Base-by-base conservation (phyloP, 495 filamentous ascomycete species). In the Xylaria flabelliformis region DNA sequence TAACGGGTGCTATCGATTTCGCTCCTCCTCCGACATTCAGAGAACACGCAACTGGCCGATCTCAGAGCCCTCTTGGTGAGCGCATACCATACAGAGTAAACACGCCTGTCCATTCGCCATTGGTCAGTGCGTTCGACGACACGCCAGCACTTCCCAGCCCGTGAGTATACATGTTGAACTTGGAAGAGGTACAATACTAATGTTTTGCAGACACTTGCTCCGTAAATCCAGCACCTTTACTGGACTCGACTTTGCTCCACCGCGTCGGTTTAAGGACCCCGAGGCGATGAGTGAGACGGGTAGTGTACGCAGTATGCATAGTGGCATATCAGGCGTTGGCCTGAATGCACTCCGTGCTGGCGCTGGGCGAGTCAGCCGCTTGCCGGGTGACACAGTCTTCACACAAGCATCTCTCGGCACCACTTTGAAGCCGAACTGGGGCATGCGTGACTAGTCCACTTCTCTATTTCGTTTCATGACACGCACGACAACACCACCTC, bases 161-260 rank as follows among this genome's bases (percentile, higher is more conserved):
- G 91, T 95, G 90, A 92, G 93, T 93, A 73, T 7, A 55, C 9
- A 10, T 24, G n/a, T 24, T 9, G 10, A 13, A 56, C 63, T 17
- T 69, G 26, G 56, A 46, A 61, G 68, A 82, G 87, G 74, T 85
- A 71, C 17, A 29, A 39, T 4, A 42, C 64, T 73, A 68, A 66
- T 21, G 15, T 24, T 51, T 56, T 12, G 63, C 72, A 96, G 94
- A 24, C 93, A 98, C 82, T 81, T 90, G 59, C 89, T 99, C 65
- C 91, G 94, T 74, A 97, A 96, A 79, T 97, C 95, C 4, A 88
- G 91, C 74, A 93, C 94, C 5, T 99, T 93, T 79, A 97, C 95
- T 3, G 91, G 84, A 13, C 88, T 99, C 39, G 97, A 98, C 82
- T 99, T 99, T 80, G 94, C 95, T n/a, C 95, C 95, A 34, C 95